Conservation (phyloP, 192 early-diverging fungal species). For the Entomortierella chlamydospora region DNA sequence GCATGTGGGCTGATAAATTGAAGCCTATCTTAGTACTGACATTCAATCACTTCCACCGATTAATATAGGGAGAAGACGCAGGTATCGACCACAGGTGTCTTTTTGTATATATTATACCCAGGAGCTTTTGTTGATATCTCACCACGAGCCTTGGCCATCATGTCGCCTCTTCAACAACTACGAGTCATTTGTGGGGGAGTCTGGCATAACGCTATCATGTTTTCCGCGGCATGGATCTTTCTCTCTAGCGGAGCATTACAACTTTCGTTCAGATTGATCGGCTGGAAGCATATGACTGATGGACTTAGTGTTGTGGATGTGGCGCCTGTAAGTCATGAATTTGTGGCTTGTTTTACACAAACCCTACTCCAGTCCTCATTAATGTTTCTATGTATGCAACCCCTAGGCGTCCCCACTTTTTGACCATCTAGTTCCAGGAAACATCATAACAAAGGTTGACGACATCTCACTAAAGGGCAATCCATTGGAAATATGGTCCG, state of each 20-base stretch:
- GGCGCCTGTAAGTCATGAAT: slow-evolving; percentile 34
- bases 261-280: slow-evolving; percentile 50
- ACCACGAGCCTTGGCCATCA: slow-evolving; percentile 50
- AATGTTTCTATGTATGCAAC: not conserved
- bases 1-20: not conserved
- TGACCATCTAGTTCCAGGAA: slow-evolving; percentile 56
- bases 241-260: slow-evolving; percentile 60
- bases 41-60: not conserved
- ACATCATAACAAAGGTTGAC: slow-evolving; percentile 59
- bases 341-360: not conserved
- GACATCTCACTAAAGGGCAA: slow-evolving; percentile 47
- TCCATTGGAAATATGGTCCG: slow-evolving; percentile 47
- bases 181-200: slow-evolving; percentile 80
- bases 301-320: slow-evolving; percentile 72
- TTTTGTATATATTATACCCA: slow-evolving; percentile 76
- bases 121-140: slow-evolving; percentile 82
- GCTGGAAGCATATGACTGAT: slow-evolving; percentile 64
- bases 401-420: slow-evolving; percentile 60
- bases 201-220: slow-evolving; percentile 76
- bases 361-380: not conserved
- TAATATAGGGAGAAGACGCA: slow-evolving; percentile 65
- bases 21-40: not conserved
- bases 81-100: slow-evolving; percentile 72
- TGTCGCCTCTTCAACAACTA: slow-evolving; percentile 62
- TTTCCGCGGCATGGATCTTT: slow-evolving; percentile 47